These are phyloP conservation scores for Pseudogymnoascus sp. DNA, from an alignment of 2,329 filamentous ascomycete genomes.

Conservation along the genomic window DNA sequence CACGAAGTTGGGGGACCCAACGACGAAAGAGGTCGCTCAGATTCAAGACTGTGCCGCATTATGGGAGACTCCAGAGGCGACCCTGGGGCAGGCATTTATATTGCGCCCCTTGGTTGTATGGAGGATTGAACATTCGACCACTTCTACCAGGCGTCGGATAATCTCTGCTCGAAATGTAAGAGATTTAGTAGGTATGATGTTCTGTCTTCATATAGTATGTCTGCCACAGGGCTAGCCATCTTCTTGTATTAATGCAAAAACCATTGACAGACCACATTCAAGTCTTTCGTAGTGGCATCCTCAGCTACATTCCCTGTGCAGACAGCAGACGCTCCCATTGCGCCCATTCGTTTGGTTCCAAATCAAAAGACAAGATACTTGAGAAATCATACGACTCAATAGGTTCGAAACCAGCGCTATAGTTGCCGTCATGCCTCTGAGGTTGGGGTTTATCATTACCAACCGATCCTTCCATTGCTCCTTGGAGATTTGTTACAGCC, in stretches of 20 bases:
- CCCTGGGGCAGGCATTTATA: background rate
- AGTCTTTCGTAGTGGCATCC: background rate
- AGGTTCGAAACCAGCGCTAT: slow-evolving; percentile 9
- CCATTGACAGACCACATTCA: background rate
- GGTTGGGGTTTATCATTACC: background rate
- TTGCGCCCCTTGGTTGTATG: background rate
- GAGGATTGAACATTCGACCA: background rate
- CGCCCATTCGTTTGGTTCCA: slow-evolving; percentile 24
- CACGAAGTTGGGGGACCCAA: background rate
- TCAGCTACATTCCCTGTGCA: slow-evolving; percentile 13
- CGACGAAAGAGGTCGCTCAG: background rate
- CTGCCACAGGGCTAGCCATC: background rate
- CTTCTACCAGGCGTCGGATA: background rate
- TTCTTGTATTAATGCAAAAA: background rate
- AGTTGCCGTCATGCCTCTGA: background rate
- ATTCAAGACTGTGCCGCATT: background rate
- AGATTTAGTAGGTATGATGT: background rate
- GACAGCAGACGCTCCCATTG: slow-evolving; percentile 25
- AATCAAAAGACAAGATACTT: slow-evolving; percentile 22
- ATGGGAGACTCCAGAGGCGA: background rate
- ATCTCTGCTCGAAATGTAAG: background rate
- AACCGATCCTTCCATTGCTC: background rate
- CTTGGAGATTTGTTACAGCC: background rate
- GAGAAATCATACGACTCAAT: slow-evolving; percentile 18
- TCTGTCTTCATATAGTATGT: background rate